A percentile compares a stretch with the other conserved stretches of the same genome.
Conservation (phyloP, 176 grass and related monocot genomes). For the Rhipidocladum racemiflorum region DNA sequence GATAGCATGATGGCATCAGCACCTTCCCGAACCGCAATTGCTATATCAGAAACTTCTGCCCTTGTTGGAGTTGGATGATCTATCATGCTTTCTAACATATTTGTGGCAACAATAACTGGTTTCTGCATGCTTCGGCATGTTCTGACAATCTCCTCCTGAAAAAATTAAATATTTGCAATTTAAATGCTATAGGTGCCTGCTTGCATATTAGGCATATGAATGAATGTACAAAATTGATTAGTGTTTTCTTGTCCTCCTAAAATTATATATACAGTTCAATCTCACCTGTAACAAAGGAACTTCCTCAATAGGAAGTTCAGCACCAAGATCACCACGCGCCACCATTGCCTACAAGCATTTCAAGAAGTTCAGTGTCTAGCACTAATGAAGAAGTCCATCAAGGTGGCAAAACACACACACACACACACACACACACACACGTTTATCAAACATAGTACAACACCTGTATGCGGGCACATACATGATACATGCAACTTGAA, state of each 20-base stretch:
- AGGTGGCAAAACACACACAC: too few relatives aligned
- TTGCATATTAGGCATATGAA: background rate
- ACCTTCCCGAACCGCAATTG: slow-evolving; percentile 90
- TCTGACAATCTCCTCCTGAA: slow-evolving; percentile 83
- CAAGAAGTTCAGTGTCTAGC: slow-evolving; percentile 38
- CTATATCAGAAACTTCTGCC: slow-evolving; percentile 96
- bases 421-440: too few relatives aligned
- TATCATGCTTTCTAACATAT: slow-evolving; percentile 99
- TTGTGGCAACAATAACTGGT: slow-evolving; percentile 94
- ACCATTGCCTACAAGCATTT: slow-evolving; percentile 88
- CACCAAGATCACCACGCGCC: slow-evolving; percentile 92
- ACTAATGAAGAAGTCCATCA: slow-evolving; percentile 14
- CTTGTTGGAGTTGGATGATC: slow-evolving; percentile 93
- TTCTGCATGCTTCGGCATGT: slow-evolving; percentile 86
- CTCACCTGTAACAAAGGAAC: slow-evolving; percentile 92
- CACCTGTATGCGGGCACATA: background rate
- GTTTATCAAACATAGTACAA: slow-evolving; percentile 2
- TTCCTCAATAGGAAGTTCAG: slow-evolving; percentile 97
- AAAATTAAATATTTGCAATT: background rate
- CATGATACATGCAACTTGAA: background rate
- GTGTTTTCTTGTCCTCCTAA: background rate
- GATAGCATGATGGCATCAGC: slow-evolving; percentile 97
- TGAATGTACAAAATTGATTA: background rate
- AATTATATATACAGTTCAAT: slow-evolving; percentile 8
- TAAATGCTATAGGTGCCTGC: background rate